Base-by-base conservation (phyloP, 2,329 filamentous ascomycete species). In the Colletotrichum eleusines region DNA sequence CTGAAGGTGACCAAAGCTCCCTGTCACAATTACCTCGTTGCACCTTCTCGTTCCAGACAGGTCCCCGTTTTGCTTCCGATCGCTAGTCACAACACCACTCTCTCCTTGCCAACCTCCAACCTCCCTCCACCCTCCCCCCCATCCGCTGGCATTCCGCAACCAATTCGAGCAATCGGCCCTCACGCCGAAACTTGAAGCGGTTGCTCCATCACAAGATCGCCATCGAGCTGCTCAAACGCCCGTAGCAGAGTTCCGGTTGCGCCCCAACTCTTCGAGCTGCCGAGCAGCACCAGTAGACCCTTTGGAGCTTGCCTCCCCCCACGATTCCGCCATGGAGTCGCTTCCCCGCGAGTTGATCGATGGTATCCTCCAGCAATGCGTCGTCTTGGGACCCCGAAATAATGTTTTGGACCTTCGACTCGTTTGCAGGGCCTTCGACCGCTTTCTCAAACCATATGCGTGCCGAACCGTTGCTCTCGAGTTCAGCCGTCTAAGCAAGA, bases 381-480 rank as follows among this genome's bases (percentile, higher is more conserved):
- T 85, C 69, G 75, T 76, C n/a, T 75, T 77, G 38, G 78, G 78
- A 12, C 77, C 82, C 66, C 86, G 87, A 78, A 86, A 86, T 58
- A 67, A 73, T 0, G 76, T 86, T 18, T 77, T 87, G 3, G 73
- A 75, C 23, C 78, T 87, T 44, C 84, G 86, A 16, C 80, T 84
- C 26, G 85, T 87, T 38, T 87, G 85, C 75, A 82, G 81, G 54
- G 76, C 81, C 18, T 88, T 88, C 71, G 81, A 88, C 74, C 76
- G 79, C 31, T 77, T 83, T 42, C 78, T 88, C 46, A 84, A 83
- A 72, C 83, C 84, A 0, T 81, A 79, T 63, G 80, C 79, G 33
- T 84, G 85, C 72, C 80, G 80, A 38, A 87, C 85, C 1, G 77
- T 88, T 16, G 83, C 83, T 63, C 76, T 88, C 23, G 86, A 87